These are phyloP conservation scores for Syzygium oleosum DNA, from an alignment of 345 rosid genomes.

Conservation along the genomic window DNA sequence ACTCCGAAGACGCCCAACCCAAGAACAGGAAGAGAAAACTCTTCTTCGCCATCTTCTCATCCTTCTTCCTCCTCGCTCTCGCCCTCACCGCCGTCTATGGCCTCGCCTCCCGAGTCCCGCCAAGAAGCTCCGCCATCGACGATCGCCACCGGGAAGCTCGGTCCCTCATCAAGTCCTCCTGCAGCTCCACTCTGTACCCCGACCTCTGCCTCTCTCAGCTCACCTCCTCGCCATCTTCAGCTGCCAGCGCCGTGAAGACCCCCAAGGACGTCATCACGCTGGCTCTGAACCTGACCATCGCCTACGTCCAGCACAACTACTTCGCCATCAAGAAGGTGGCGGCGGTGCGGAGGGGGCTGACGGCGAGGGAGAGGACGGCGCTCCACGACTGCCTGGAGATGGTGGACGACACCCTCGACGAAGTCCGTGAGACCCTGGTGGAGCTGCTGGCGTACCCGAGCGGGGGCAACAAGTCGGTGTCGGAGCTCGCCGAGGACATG, in stretches of 20 bases:
- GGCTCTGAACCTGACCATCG: slow-evolving; percentile 40
- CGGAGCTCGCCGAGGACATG: slow-evolving; percentile 16
- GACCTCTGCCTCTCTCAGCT: slow-evolving; percentile 51
- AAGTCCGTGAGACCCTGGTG: slow-evolving; percentile 18
- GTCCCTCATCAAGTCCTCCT: slow-evolving; percentile 31
- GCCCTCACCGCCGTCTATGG: neutral
- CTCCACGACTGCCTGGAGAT: slow-evolving; percentile 51
- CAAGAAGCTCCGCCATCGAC: neutral
- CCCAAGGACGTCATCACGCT: slow-evolving; percentile 45
- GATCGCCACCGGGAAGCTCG: slow-evolving; percentile 2
- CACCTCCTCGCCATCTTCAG: slow-evolving; percentile 8
- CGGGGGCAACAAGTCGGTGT: slow-evolving; percentile 9
- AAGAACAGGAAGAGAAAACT: slow-evolving; percentile 9
- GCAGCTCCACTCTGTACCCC: slow-evolving; percentile 47
- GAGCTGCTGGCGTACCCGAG: slow-evolving; percentile 19
- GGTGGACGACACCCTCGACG: slow-evolving; percentile 47
- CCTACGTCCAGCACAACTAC: slow-evolving; percentile 39
- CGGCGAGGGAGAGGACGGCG: slow-evolving; percentile 36
- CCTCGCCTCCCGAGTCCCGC: neutral
- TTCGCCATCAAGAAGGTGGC: slow-evolving; percentile 32
- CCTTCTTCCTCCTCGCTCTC: slow-evolving; percentile 1
- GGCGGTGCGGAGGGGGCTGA: slow-evolving; percentile 10
- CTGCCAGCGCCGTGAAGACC: slow-evolving; percentile 19
- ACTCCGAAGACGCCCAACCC: neutral
- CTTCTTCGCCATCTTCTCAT: slow-evolving; percentile 10